Conservation (phyloP, 305 asterid species). For the Ruellia speciosa region DNA sequence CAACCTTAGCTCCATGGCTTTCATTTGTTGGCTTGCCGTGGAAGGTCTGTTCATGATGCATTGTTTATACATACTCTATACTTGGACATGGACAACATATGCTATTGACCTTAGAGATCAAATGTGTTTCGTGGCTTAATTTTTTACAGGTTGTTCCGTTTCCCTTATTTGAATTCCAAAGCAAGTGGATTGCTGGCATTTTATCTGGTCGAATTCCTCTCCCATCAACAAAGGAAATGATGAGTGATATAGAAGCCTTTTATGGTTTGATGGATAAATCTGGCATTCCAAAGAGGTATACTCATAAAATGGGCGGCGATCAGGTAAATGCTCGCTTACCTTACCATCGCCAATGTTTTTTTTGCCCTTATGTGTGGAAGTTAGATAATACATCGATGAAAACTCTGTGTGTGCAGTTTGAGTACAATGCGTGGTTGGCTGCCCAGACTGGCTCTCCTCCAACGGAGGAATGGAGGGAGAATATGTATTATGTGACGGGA, state of each 20-base stretch:
- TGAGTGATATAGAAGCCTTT: constrained; percentile 50
- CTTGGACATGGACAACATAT: no score
- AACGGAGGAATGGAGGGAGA: constrained; percentile 71
- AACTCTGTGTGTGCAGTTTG: constrained; percentile 46
- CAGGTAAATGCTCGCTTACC: constrained; percentile 38
- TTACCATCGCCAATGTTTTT: neutral
- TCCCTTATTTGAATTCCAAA: constrained; percentile 64
- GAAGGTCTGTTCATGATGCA: constrained; percentile 32
- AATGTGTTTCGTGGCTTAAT: no score
- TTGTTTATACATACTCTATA: no score
- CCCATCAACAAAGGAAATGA: constrained; percentile 62
- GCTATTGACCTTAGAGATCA: no score
- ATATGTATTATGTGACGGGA: constrained; percentile 51
- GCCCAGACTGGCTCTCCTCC: constrained; percentile 41
- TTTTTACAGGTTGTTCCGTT: constrained; percentile 69
- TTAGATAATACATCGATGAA: no score
- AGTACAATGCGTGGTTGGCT: constrained; percentile 79
- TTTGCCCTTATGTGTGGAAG: no score
- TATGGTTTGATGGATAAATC: constrained; percentile 52
- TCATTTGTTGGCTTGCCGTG: constrained; percentile 92
- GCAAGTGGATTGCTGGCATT: constrained; percentile 81
- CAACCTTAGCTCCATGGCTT: constrained; percentile 64
- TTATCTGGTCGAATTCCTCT: constrained; percentile 65
- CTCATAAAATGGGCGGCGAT: constrained; percentile 52
- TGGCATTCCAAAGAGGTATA: constrained; percentile 58